Evolutionary conservation across 768 basidiomycete genomes (phyloP), one percentile per base, ranked within the genome.

Genomic region (Suillus cothurnatus): DNA sequence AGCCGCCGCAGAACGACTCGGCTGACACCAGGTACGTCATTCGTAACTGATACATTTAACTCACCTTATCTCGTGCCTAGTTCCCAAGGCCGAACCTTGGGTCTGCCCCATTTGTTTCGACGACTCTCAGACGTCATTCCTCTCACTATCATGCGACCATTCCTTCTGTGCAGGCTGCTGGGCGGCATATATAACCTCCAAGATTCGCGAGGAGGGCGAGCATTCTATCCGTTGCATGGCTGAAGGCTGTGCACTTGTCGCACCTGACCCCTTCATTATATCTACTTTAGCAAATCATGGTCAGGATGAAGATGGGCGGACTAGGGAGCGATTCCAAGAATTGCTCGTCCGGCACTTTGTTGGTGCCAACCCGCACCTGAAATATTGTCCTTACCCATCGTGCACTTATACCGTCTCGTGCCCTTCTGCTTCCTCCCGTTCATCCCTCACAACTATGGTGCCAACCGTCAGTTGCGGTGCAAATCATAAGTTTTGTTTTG

Each of bases 341-440:
- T 86, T 99, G 38, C 82, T 97, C 59, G 88, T 93, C 59, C 89
- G 95, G 62, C 88, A 97, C 77, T 99, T 92, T 76, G 97, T 99
- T 21, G 86, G 86, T 23, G 93, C 92, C 73, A 90, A 89, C 76
- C 79, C 87, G 36, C 87, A 86, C 63, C 85, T 99, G 73, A 91
- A 94, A 77, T 99, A 93, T 82, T 99, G 97, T 75, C 97, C 97
- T 4, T 95, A 94, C 70, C 96, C 97, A 0, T 87, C 88, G 45
- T 99, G 97, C 83, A 91, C 94, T 45, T 89, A 93, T 76, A 95
- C 96, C n/a, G 90, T 99, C 55, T 90, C 92, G 47, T 98, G 96
- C 79, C 84, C 89, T 11, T 76, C 89, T n/a, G 94, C 93, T 0
- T 85, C 94, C 1, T 85, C 88, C 53, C 91, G 90, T 75, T 81